Evolutionary conservation across 441 rosid genomes (phyloP), one percentile per base, ranked within the genome.

Genomic region (Mallotus repandus): DNA sequence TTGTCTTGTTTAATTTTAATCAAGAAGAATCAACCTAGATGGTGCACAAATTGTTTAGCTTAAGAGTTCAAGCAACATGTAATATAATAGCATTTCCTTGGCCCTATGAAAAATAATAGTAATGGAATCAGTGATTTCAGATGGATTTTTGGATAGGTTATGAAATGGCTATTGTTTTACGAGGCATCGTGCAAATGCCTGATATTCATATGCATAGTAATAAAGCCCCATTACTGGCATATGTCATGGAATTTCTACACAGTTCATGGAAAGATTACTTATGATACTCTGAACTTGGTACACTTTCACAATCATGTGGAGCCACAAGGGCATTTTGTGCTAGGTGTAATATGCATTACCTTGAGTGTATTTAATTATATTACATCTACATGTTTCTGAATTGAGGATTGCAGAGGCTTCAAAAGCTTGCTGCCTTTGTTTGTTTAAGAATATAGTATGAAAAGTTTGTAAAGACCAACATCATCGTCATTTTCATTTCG

Each of bases 1-100:
- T 81, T 74, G 84, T 69, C 66, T 78, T 70, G 19, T 56, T 2
- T 65, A 35, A 9, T 29, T 29, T 65, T 49, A 38, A 58, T 65
- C 32, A 7, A 38, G 18, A 43, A 21, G 9, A 19, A 56, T 61
- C 63, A 54, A 61, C n/a, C 53, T 53, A 38, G 2, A 14, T 41
- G 32, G 66, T 41, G 69, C 49, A 18, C 52, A 63, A 35, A 58
- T n/a, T 46, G 38, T 58, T 32, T 66, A 18, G 53, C 7, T 14
- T 54, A n/a, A n/a, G 50, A 71, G 43, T 69, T 46, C 41, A 38
- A 38, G 41, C 41, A 38, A 38, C 41, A 4, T 38, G 0, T 38
- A 6, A 38, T 38, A 38, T 38, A 38, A 38, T 4, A 38, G 4
- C 7, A 38, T 38, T 38, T 38, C 41, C 7, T 38, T 38, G 45